phyloP scores from a whole-genome alignment of 495 filamentous ascomycete genomes.

The Xylaria venustula region DNA sequence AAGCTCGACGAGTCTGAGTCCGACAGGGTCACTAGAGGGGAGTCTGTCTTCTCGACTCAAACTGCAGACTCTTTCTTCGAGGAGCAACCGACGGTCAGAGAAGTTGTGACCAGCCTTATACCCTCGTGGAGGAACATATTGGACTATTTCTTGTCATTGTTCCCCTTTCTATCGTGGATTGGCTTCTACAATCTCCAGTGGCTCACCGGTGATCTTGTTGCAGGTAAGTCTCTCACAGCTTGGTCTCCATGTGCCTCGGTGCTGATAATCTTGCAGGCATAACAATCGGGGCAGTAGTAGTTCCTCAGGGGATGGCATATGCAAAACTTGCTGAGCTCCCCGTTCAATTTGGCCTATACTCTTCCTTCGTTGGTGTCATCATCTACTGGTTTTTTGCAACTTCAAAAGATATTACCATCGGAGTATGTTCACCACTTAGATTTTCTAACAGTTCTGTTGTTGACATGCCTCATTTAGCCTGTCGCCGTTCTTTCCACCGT shows the following conservation, averaged over 20 bases:
- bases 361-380: conserved; percentile 95
- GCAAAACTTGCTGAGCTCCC: conserved; percentile 76
- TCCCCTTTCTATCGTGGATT: conserved; percentile 91
- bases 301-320: conserved; percentile 98
- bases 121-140: conserved; percentile 56
- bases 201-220: conserved; percentile 84
- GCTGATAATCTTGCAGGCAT: conserved; percentile 57
- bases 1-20: conserved; percentile 66
- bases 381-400: conserved; percentile 99
- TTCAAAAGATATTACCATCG: conserved; percentile 98
- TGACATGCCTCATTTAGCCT: conserved; percentile 79
- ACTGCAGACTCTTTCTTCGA: conserved; percentile 83
- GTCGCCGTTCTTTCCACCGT: conserved; percentile 95
- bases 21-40: conserved; percentile 63
- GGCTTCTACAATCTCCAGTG: conserved; percentile 83
- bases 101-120: conserved; percentile 64
- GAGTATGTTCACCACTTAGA: conserved; percentile 57
- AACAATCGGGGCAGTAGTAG: conserved; percentile 92
- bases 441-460: conserved; percentile 51
- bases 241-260: not conserved
- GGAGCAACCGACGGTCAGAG: conserved; percentile 68
- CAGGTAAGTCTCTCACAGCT: conserved; percentile 56
- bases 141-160: conserved; percentile 65
- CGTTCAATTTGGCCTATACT: conserved; percentile 87
- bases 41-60: conserved; percentile 74